A percentile compares a stretch with the other conserved stretches of the same genome.
Conservation (phyloP, 148 eudicot species). For the Polygonum aviculare region DNA sequence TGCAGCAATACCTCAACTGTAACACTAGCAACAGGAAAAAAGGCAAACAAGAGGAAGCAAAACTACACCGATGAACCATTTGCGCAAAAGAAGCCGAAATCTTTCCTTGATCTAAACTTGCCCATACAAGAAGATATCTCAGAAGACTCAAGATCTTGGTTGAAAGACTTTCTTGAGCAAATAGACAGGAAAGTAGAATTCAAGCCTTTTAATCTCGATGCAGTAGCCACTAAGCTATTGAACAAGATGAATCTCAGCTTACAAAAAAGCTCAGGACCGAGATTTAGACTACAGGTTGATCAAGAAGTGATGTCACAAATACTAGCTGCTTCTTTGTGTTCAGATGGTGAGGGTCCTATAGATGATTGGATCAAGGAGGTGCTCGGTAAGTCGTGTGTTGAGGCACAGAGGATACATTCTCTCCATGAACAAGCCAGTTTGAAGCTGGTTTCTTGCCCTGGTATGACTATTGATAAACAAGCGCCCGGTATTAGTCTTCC, state of each 20-base stretch:
- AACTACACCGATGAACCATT: conserved; percentile 13
- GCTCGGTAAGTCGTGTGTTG: conserved; percentile 33
- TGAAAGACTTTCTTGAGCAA: conserved; percentile 47
- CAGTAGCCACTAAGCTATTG: conserved; percentile 39
- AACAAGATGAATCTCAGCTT: conserved; percentile 33
- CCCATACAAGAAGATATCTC: conserved; percentile 33
- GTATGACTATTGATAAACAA: conserved; percentile 28
- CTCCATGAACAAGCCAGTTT: conserved; percentile 31
- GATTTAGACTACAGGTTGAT: conserved; percentile 45
- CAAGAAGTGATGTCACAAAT: conserved; percentile 60
- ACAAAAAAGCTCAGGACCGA: conserved; percentile 19
- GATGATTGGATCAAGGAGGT: conserved; percentile 66
- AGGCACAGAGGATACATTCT: conserved; percentile 31
- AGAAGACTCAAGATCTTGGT: conserved; percentile 35
- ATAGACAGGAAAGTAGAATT: conserved; percentile 53
- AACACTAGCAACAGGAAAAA: conserved; percentile 17
- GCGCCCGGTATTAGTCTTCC: conserved; percentile 53
- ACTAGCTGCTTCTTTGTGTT: conserved; percentile 63
- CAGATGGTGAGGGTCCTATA: conserved; percentile 28
- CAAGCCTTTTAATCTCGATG: conserved; percentile 55
- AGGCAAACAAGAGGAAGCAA: conserved; percentile 37
- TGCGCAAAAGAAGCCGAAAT: conserved; percentile 13
- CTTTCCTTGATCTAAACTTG: conserved; percentile 55
- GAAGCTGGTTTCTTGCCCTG: conserved; percentile 47
- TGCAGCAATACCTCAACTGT: conserved; percentile 19